Conservation (phyloP, 2,329 filamentous ascomycete species). For the Chrysoporthe austroafricana region DNA sequence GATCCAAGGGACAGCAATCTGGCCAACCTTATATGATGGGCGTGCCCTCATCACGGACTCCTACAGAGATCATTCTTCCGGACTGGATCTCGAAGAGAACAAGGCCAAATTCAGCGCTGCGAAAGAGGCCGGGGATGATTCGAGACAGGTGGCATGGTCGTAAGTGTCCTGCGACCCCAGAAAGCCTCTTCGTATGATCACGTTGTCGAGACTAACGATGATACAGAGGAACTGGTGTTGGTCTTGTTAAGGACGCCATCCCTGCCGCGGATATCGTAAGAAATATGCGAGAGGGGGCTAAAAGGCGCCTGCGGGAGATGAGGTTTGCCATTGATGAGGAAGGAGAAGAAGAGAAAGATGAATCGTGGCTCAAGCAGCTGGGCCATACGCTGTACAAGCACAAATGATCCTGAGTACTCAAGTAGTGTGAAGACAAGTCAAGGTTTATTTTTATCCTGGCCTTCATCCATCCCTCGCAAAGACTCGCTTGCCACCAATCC, state of each 20-base stretch:
- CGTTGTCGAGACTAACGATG: slow-evolving; percentile 6
- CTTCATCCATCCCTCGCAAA: slow-evolving; percentile 41
- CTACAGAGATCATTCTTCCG: slow-evolving; percentile 45
- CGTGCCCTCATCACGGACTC: slow-evolving; percentile 46
- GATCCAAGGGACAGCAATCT: slow-evolving; percentile 43
- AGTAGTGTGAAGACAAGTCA: not conserved
- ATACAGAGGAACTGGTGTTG: slow-evolving; percentile 47
- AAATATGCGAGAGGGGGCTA: slow-evolving; percentile 45
- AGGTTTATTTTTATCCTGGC: not conserved
- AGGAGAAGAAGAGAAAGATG: slow-evolving; percentile 20
- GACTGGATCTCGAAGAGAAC: slow-evolving; percentile 49
- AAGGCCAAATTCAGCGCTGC: slow-evolving; percentile 43
- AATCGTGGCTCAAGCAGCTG: slow-evolving; percentile 27
- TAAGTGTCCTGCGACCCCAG: slow-evolving; percentile 27
- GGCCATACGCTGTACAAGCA: slow-evolving; percentile 28
- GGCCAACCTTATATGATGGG: slow-evolving; percentile 50
- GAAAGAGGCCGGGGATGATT: slow-evolving; percentile 37
- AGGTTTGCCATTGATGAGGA: slow-evolving; percentile 30
- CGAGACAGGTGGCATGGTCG: slow-evolving; percentile 44
- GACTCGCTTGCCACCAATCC: slow-evolving; percentile 63
- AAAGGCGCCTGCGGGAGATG: slow-evolving; percentile 39
- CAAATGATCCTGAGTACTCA: slow-evolving; percentile 11
- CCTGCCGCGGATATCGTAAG: slow-evolving; percentile 49
- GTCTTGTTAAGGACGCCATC: slow-evolving; percentile 46
- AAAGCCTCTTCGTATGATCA: no score